Evolutionary conservation across 768 basidiomycete species (phyloP).

Genomic region (Dioszegia crocea): DNA sequence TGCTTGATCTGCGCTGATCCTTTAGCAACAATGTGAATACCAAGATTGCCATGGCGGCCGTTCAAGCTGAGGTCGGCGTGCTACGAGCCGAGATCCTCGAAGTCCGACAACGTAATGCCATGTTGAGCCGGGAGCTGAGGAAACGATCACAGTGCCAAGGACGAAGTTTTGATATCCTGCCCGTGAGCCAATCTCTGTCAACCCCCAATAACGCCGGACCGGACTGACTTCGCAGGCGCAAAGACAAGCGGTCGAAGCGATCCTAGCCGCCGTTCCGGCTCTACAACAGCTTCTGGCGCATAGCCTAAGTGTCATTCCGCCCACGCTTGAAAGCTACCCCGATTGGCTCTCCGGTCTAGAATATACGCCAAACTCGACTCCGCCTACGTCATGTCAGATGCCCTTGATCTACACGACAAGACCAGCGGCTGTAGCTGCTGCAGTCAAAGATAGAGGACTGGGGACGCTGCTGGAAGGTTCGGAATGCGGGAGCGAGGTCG

Average conservation of each 20-base stretch:
- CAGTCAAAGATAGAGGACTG: not conserved
- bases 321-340: not conserved
- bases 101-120: conserved; percentile 18
- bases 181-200: not conserved
- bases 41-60: conserved; percentile 14
- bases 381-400: not conserved
- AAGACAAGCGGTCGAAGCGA: not conserved
- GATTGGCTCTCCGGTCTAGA: not conserved
- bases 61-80: conserved; percentile 18
- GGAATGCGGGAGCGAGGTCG: conserved; percentile 17
- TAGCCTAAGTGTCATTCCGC: not conserved
- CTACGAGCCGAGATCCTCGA: conserved; percentile 24
- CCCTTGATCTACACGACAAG: not conserved
- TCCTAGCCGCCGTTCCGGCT: conserved; percentile 6
- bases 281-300: not conserved
- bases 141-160: not conserved
- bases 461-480: conserved; percentile 17
- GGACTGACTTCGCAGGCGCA: not conserved
- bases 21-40: conserved; percentile 13
- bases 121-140: conserved; percentile 10
- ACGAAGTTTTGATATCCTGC: not conserved
- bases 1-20: not conserved
- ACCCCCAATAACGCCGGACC: not conserved
- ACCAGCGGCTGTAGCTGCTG: not conserved
- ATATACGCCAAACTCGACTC: not conserved